Base-by-base conservation (phyloP, 345 rosid genomes). In the Erucastrum elatum region DNA sequence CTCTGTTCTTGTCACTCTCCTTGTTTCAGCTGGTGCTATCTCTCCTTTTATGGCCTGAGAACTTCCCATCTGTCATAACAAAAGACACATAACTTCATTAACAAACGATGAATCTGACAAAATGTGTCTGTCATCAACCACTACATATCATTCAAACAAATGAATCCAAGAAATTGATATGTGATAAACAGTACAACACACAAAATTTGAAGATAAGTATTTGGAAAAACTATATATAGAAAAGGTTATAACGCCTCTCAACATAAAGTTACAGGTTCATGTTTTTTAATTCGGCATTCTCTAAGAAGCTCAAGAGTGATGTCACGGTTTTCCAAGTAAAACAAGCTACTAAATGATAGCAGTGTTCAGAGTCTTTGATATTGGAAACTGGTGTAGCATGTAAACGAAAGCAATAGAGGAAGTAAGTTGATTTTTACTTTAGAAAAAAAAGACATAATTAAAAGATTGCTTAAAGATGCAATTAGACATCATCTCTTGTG, bases 31-130 rank as follows among this genome's bases (percentile, higher is more conserved):
- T 64, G 64, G 63, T 41, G 68, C 26, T 70, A 75, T 74, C 75
- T 80, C 82, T 62, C 82, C 82, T 75, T 75, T 80, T 13, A 74
- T 80, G 11, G 61, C 39, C 27, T 70, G 75, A 8, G 75, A 69
- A 27, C 67, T 70, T 55, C 75, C 75, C 60, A 74, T 37, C 83
- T 80, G 66, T 2, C 7, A 37, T 62, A 8, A 51, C 46, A 56
- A 66, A 67, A 46, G 15, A 62, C 4, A 6, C 2, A 68, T 39
- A 13, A 1, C 9, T 62, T 69, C 55, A 25, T 62, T 1, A 17
- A 5, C 34, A 62, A 62, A 46, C 31, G 11, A 30, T 61, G 69
- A 6, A 27, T 41, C 44, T 62, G 16, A 29, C 49, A 63, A 63
- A 63, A 41, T 5, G 59, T 39, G 15, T 46, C 21, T 21, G 31